Evolutionary conservation across 1,284 basidiomycete species (phyloP).

Genomic region (Cryptococcus amylolentus): DNA sequence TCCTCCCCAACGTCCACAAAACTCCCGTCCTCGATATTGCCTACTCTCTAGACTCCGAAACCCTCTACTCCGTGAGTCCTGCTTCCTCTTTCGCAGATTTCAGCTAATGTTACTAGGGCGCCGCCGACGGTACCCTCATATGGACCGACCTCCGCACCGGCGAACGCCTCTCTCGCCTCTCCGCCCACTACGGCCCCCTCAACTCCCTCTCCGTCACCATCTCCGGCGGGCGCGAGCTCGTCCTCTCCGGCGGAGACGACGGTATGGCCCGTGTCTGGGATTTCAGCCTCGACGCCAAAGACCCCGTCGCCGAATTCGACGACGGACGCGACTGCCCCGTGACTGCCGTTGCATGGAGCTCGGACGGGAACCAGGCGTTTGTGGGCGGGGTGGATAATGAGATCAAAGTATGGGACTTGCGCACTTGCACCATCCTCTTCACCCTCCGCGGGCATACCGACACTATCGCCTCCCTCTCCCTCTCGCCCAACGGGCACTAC

Average conservation of each 20-base stretch:
- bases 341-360: slow-evolving; percentile 87
- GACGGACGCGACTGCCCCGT: slow-evolving; percentile 71
- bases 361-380: slow-evolving; percentile 78
- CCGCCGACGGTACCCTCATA: slow-evolving; percentile 46
- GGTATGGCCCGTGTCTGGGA: slow-evolving; percentile 86
- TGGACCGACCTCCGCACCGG: slow-evolving; percentile 46
- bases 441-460: slow-evolving; percentile 76
- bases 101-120: slow-evolving; percentile 24
- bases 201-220: slow-evolving; percentile 83
- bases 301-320: slow-evolving; percentile 72
- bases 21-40: slow-evolving; percentile 49
- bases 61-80: slow-evolving; percentile 42
- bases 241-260: slow-evolving; percentile 83
- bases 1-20: slow-evolving; percentile 49
- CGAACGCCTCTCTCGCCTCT: slow-evolving; percentile 38
- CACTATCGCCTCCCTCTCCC: slow-evolving; percentile 74
- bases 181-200: slow-evolving; percentile 79
- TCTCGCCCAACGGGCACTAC: slow-evolving; percentile 80
- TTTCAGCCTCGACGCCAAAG: slow-evolving; percentile 68
- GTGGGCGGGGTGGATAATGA: slow-evolving; percentile 90
- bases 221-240: slow-evolving; percentile 66
- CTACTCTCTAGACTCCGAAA: slow-evolving; percentile 47
- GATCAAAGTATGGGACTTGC: slow-evolving; percentile 85
- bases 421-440: slow-evolving; percentile 73
- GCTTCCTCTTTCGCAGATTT: neutral